Evolutionary conservation across 2,329 filamentous ascomycete genomes (phyloP), one percentile per base, ranked within the genome.

Genomic region (Xylariaceae sp.): DNA sequence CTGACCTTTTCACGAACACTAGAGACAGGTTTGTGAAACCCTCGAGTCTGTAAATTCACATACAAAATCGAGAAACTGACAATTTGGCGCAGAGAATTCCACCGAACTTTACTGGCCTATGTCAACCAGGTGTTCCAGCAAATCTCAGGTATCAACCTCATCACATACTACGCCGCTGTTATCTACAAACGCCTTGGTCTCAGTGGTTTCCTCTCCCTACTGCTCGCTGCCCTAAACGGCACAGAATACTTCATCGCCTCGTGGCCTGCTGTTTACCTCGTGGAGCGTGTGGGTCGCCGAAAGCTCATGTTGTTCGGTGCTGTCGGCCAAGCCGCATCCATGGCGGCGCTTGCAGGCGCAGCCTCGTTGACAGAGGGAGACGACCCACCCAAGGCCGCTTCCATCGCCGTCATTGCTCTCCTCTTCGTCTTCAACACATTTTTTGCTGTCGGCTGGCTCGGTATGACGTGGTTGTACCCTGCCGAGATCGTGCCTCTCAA

Each of bases 291-390:
- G 3, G 85, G 85, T 11, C 82, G 87, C 27, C 77, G 86, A 15
- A 79, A 80, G 61, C 76, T 90, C 52, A 89, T 90, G 84, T 68
- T 90, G 15, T 80, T 88, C 54, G 86, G 86, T 46, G 79, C 82
- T 0, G 71, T 74, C 2, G 82, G 82, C 0, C 83, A 85, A 71
- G 81, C 81, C 35, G 62, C 76, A 1, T 82, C 80, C 45, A 89
- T 89, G 86, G 77, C 82, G 2, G 75, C 89, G 35, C 71, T 82
- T 35, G 72, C 76, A 0, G 73, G 75, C 32, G 71, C 67, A 11
- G 69, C 70, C 47, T 67, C 68, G 4, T 35, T 55, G 32, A 55
- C 54, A 7, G 54, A 47, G 14, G 49, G 44, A 11, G 59, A 56
- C 6, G 51, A 56, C 1, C 55, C 62, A 0, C 62, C 55, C 43